Base-by-base conservation (phyloP, 225 moss, liverwort and hornwort genomes). In the Lunularia cruciata region DNA sequence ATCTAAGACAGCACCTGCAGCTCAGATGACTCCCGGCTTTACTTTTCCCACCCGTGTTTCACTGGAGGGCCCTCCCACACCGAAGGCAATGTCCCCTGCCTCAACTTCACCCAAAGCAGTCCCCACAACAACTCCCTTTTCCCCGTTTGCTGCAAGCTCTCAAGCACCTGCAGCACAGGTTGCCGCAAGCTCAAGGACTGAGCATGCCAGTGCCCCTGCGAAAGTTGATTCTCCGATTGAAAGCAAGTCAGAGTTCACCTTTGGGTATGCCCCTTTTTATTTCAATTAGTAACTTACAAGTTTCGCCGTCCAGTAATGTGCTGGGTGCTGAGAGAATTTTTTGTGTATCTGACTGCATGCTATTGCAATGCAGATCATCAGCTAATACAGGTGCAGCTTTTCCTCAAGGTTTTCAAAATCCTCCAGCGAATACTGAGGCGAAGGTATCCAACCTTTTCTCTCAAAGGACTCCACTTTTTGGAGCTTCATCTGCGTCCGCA, bases 11-110 rank as follows among this genome's bases (percentile, higher is more conserved):
- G 78, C 73, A 27, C 76, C 90, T 22, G 82, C 90, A 35, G 80
- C 88, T 1, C 56, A 55, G 27, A 26, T 57, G 40, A 10, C 55
- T 18, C 25, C 68, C 7, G 40, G 56, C 43, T 92, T 92, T 76
- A 84, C 86, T 15, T 86, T 88, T 32, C 85, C 90, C 8, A 80
- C 74, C 26, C 54, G 87, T 22, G 61, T 60, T 43, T 80, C 86
- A 35, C 48, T 85, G 59, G 96, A 96, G 76, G 72, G 87, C 32
- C 96, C 96, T 18, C 90, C 96, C 22, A 96, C 96, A 59, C 96
- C 96, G 42, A 96, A 92, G 72, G 90, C 90, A 22, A 90, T 92
- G 80, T 86, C 92, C 19, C 86, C 88, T 33, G 81, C 88, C 38
- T 70, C 84, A 20, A 79, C 78, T 55, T 58, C 87, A 32, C 69